Evolutionary conservation across 495 filamentous ascomycete species (phyloP).

Genomic region (Penicillium atrosanguineum): DNA sequence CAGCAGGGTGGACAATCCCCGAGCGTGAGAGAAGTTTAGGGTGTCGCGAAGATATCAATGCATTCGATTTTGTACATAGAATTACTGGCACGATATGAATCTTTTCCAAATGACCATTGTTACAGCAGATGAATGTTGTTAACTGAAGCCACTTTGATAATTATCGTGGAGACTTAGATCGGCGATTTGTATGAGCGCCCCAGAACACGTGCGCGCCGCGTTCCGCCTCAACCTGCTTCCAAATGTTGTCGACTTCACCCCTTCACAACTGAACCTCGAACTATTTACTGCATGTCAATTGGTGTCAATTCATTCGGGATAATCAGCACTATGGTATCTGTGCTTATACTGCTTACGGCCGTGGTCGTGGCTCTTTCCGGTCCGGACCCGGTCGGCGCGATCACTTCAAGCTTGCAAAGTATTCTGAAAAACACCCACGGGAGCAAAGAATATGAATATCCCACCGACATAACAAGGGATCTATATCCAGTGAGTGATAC

Average conservation of each 20-base stretch:
- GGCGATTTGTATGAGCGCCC: not conserved
- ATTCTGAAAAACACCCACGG: conserved; percentile 44
- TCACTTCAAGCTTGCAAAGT: conserved; percentile 37
- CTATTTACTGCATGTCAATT: not conserved
- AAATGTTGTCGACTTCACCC: not conserved
- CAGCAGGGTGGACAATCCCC: conserved; percentile 34
- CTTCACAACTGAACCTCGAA: not conserved
- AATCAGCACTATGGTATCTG: conserved; percentile 7
- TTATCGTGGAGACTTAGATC: not conserved
- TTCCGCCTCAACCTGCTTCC: conserved; percentile 1
- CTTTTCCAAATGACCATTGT: conserved; percentile 1
- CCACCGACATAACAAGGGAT: conserved; percentile 45
- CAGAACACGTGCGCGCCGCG: conserved; percentile 6
- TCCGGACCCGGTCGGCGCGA: conserved; percentile 23
- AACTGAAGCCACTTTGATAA: not conserved
- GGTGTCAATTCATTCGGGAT: not conserved
- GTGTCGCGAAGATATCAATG: not conserved
- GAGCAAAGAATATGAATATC: conserved; percentile 42
- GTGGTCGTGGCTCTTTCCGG: conserved; percentile 26
- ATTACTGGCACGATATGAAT: conserved; percentile 10
- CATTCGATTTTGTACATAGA: conserved; percentile 17
- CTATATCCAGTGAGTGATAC: conserved; percentile 39
- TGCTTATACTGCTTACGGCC: conserved; percentile 18
- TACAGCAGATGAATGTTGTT: not conserved
- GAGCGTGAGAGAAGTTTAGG: conserved; percentile 39